Percentiles rank a stretch among this genome's conserved stretches.
These are phyloP conservation scores for Neurospora tetrasperma DNA, from an alignment of 495 filamentous ascomycete genomes.

Conservation along the genomic window DNA sequence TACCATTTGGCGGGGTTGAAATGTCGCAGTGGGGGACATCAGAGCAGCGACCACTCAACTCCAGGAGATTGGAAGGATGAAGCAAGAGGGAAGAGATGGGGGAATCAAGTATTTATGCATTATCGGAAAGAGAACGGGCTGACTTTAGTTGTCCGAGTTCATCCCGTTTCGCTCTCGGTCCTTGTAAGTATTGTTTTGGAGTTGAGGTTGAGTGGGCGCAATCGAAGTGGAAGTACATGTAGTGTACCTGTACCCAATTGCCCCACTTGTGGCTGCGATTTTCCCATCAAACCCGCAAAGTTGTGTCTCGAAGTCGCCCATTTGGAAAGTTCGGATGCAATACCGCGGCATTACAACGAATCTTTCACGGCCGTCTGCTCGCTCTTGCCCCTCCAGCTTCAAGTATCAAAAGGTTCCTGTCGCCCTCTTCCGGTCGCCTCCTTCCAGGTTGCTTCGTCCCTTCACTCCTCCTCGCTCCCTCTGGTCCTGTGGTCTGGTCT, in stretches of 20 bases:
- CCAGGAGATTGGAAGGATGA: neutral
- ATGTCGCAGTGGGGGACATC: neutral
- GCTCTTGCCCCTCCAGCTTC: neutral
- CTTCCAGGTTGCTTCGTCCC: neutral
- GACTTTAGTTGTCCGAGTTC: neutral
- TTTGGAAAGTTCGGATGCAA: neutral
- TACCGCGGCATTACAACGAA: neutral
- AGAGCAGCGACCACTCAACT: neutral
- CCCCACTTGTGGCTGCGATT: neutral
- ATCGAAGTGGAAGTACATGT: neutral
- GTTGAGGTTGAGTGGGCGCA: neutral
- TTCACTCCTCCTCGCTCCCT: neutral
- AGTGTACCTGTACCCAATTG: neutral
- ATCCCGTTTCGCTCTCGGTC: neutral
- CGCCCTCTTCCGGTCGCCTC: neutral
- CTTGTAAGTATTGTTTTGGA: neutral
- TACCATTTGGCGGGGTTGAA: conserved; percentile 2
- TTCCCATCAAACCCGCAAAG: neutral
- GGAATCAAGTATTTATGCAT: neutral
- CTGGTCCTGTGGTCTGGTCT: neutral
- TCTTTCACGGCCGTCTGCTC: neutral
- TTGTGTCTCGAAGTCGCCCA: neutral
- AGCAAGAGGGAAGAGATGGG: neutral
- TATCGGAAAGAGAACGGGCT: neutral
- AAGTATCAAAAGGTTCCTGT: neutral